These are phyloP conservation scores for Durotheca rogersii DNA, from an alignment of 495 filamentous ascomycete species.

Conservation along the genomic window DNA sequence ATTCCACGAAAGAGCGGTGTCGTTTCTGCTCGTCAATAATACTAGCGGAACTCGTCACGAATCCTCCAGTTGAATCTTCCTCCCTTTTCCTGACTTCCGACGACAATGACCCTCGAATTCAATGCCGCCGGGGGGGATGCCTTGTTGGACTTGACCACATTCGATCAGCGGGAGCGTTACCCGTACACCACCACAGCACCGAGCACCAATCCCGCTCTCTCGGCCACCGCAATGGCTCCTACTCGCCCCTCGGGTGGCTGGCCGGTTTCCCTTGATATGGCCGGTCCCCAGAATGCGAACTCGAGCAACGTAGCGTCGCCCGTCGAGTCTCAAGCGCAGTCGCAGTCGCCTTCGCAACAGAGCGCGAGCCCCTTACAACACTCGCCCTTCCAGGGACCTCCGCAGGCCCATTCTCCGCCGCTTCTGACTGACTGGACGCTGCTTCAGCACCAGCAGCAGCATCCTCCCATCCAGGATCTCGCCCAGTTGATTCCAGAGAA, in stretches of 20 bases:
- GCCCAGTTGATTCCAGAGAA: constrained; percentile 54
- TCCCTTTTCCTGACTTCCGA: constrained; percentile 39
- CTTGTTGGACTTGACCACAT: constrained; percentile 54
- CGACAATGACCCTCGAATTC: constrained; percentile 59
- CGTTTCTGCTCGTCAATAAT: constrained; percentile 39
- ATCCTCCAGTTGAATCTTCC: constrained; percentile 36
- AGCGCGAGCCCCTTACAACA: constrained; percentile 49
- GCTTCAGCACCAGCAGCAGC: constrained; percentile 47
- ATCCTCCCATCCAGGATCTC: constrained; percentile 52
- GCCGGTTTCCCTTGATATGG: constrained; percentile 48
- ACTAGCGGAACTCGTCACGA: constrained; percentile 40
- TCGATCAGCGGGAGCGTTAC: constrained; percentile 56
- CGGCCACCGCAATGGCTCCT: constrained; percentile 47
- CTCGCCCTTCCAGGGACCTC: constrained; percentile 48
- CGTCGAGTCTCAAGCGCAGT: constrained; percentile 48
- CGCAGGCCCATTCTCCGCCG: constrained; percentile 40
- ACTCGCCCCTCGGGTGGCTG: constrained; percentile 46
- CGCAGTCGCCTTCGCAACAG: constrained; percentile 47
- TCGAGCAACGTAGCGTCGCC: constrained; percentile 46
- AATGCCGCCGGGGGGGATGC: constrained; percentile 52
- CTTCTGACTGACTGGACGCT: constrained; percentile 57
- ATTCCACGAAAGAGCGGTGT: constrained; percentile 43
- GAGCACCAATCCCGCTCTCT: constrained; percentile 41
- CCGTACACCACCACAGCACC: constrained; percentile 47
- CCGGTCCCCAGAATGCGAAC: constrained; percentile 43